Base-by-base conservation (phyloP, 2,329 filamentous ascomycete species). In the Chalaropsis thielavioides region DNA sequence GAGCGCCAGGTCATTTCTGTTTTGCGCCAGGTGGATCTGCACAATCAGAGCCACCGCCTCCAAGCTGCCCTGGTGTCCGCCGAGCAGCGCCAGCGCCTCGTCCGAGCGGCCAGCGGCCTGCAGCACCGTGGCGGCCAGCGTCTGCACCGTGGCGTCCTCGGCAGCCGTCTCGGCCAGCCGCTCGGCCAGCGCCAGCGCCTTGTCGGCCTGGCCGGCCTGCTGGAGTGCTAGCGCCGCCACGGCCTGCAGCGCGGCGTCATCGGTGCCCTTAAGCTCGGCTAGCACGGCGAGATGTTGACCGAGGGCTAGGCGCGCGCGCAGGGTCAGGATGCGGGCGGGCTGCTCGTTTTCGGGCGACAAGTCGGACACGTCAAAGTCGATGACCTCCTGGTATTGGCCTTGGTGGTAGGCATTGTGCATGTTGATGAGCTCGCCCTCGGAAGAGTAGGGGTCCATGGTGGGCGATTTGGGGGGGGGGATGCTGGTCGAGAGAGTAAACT, bases 11-110 rank as follows among this genome's bases (percentile, higher is more conserved):
- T 97, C 92, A 71, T 87, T 87, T 70, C 92, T 84, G 79, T 96
- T 96, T 73, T 96, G 90, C 70, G 89, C 83, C 10, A 97, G 85
- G 72, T 96, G 87, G 70, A 97, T 95, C 75, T 99, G 92, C 38
- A 92, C 86, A 69, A 94, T 92, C 68, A 97, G 78, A 56, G 92
- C 88, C 63, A 96, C 90, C 64, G 90, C 88, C 69, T 86, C 83
- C 67, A 86, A 83, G 73, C 84, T 95, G 66, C 90, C 90, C 72
- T 95, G 87, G 73, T 97, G 92, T 75, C 89, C 86, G 58, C 83
- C 83, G 70, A 97, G 77, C 68, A 97, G 76, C 58, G 84, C 82
- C 67, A 97, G 76, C 15, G 94, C 94, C 73, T 92, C 88, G 68
- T 96, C 91, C n/a, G 84, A 83, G 78, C 89, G 87, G 35, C 88